Base-by-base conservation (phyloP, 257 asterid genomes). In the Nicotiana tomentosiformis region DNA sequence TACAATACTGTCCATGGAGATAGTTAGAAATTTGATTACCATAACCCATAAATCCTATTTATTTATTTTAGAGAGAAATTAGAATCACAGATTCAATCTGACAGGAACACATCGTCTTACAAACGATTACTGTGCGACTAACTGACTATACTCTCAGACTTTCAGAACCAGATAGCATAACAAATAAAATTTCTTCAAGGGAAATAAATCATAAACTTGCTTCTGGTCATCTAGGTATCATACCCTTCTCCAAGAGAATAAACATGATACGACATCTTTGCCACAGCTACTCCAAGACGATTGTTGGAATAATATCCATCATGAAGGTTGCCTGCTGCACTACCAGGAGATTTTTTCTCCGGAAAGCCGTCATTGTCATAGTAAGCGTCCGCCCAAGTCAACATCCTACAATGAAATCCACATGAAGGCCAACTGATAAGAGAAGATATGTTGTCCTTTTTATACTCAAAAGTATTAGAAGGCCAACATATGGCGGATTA, bases 241-340 rank as follows among this genome's bases (percentile, higher is more conserved):
- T 94, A 96, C 99, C 99, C 99, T 90, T 94, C 97, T 86, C 98
- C 98, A 80, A 94, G 93, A 86, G 94, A 89, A 89, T 91, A 93
- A 56, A 91, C 95, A 91, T 92, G 94, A 89, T 89, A 94, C 69
- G 98, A 87, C 98, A 94, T 92, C 90, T 94, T 92, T 67, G 97
- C 97, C 86, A 96, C 88, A 82, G 95, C 98, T 90, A 92, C 88
- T 84, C 94, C 97, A 82, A 96, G 90, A 66, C 90, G 90, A 88
- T 91, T 97, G 66, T 89, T 93, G 49, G 92, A 88, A 88, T 83
- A 84, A 82, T 85, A 86, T 66, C 89, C 91, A 84, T 88, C 92
- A 70, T 74, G 91, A 83, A 77, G 79, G 91, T 86, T 89, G 82
- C 88, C 85, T 39, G 84, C 83, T 80, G 81, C 77, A 65, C 80